phyloP scores from a whole-genome alignment of 164 flowering plant species.

The Cinnamomum micranthum region DNA sequence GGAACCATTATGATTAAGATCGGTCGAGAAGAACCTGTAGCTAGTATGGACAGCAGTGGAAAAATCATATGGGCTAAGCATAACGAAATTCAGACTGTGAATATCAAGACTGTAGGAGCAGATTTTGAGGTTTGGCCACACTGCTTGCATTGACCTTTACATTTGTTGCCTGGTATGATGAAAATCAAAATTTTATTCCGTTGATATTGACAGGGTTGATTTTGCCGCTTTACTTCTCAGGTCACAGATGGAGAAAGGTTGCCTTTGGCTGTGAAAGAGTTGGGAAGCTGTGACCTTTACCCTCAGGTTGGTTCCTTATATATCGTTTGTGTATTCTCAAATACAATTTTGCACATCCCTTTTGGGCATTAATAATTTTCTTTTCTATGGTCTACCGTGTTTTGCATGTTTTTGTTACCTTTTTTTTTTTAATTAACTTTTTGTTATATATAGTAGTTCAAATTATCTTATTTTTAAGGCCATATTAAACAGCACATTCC shows the following conservation, averaged over 20 bases:
- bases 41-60: constrained; percentile 96
- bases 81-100: constrained; percentile 94
- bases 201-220: constrained; percentile 2
- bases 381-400: background rate
- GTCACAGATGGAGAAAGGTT: constrained; percentile 93
- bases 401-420: no score
- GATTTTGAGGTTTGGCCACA: constrained; percentile 69
- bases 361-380: background rate
- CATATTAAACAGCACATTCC: background rate
- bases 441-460: background rate
- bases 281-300: constrained; percentile 96
- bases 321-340: background rate
- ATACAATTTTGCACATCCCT: background rate
- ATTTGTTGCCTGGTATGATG: background rate
- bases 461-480: background rate
- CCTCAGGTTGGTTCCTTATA: constrained; percentile 63
- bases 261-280: constrained; percentile 90
- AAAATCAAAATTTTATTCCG: background rate
- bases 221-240: constrained; percentile 31
- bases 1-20: constrained; percentile 92
- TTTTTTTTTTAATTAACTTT: no score
- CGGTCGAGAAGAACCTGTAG: constrained; percentile 93
- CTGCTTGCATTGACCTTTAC: background rate
- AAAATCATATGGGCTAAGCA: constrained; percentile 98
- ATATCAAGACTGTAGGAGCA: constrained; percentile 89